Evolutionary conservation across 164 flowering plant species (phyloP), one percentile per base, ranked within the genome.

Genomic region (Aristolochia contorta): DNA sequence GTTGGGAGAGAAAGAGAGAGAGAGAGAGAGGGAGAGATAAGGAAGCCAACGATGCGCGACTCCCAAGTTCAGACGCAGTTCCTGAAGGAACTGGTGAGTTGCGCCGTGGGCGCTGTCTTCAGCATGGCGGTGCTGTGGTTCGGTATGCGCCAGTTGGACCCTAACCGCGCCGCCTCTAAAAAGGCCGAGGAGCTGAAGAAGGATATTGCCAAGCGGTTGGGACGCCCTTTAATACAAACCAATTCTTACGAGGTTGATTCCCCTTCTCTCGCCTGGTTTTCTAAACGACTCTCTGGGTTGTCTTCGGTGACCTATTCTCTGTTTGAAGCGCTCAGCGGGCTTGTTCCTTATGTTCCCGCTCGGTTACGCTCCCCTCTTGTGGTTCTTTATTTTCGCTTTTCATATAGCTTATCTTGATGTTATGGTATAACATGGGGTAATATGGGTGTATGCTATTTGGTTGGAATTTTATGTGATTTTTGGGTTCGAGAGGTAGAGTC

Each of bases 61-160:
- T 27, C 30, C 5, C 30, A 27, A 27, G 30, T 27, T 27, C 43
- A 37, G 43, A 6, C 77, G n/a, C 75, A 67, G 62, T 74, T 90
- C 47, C 18, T 93, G 59, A 85, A 88, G 47, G 86, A 88, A 41
- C 70, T 93, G 75, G 51, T 84, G 2, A 63, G 84, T 62, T 85
- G 84, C 71, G 97, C 95, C 1, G 96, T 93, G 8, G 87, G 97
- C 66, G 97, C 99, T 0, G 96, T 97, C 10, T 60, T 91, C 16
- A 91, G 99, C 51, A 82, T 84, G 54, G 59, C 89, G 70, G 93
- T 94, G 1, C 58, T 89, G 59, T 82, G 82, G 64, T 89, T 69
- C 1, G 97, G 96, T 16, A 84, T 88, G 32, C 77, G 84, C 8
- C 89, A 81, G 19, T 81, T 94, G 30, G 99, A 94, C 80, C 99